These are phyloP conservation scores for Solanum boliviense DNA, from an alignment of 257 asterid species.

Conservation along the genomic window DNA sequence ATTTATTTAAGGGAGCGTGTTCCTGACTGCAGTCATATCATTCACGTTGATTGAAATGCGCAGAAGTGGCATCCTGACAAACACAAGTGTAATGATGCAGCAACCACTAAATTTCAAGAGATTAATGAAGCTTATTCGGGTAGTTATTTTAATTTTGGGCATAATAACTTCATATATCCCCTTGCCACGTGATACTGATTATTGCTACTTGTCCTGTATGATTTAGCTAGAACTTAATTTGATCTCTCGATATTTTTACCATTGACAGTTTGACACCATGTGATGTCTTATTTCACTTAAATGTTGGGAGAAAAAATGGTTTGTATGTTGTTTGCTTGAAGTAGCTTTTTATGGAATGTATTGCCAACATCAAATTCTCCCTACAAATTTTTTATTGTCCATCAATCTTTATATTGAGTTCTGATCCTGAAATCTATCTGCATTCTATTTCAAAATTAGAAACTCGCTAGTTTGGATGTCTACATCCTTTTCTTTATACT, in stretches of 20 bases:
- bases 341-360: neutral
- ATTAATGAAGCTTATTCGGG: slow-evolving; percentile 56
- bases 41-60: slow-evolving; percentile 9
- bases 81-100: slow-evolving; percentile 36
- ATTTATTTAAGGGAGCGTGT: neutral
- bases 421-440: neutral
- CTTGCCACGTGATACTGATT: neutral
- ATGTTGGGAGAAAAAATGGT: neutral
- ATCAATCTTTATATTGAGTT: neutral
- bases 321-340: neutral
- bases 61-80: slow-evolving; percentile 85
- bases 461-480: neutral
- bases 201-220: neutral
- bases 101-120: slow-evolving; percentile 55
- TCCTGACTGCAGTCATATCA: neutral
- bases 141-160: slow-evolving; percentile 10
- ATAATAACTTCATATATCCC: neutral
- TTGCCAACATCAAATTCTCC: neutral
- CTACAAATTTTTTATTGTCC: neutral
- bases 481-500: neutral
- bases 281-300: neutral
- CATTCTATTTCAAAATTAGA: neutral
- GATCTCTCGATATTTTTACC: neutral
- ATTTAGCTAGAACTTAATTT: slow-evolving; percentile 3
- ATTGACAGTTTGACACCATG: neutral